Conservation (phyloP, 345 rosid species). For the Populus pruinosa region DNA sequence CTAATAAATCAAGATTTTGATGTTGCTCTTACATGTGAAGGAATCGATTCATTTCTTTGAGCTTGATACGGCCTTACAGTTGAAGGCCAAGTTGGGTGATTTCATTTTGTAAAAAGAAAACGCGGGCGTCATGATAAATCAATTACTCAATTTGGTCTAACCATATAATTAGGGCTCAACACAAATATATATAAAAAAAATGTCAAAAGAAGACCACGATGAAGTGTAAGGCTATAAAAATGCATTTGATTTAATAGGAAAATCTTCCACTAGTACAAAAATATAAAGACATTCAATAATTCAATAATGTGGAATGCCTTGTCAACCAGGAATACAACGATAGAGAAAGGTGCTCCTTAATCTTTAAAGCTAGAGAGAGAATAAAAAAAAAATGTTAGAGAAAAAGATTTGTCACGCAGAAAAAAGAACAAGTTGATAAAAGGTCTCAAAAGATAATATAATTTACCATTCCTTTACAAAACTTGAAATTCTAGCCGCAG, state of each 20-base stretch:
- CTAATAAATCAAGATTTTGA: not conserved
- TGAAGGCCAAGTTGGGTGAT: not conserved
- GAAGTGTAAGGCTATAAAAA: not conserved
- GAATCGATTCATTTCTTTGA: not conserved
- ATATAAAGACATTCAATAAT: not conserved
- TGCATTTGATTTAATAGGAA: not conserved
- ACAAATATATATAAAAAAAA: not conserved
- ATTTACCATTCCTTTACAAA: constrained; percentile 8
- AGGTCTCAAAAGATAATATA: constrained; percentile 7
- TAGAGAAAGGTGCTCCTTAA: not conserved
- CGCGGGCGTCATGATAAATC: not conserved
- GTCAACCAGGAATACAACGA: not conserved
- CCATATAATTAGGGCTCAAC: not conserved
- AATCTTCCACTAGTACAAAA: not conserved
- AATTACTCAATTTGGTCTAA: not conserved
- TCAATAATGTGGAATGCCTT: not conserved
- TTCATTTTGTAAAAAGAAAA: not conserved
- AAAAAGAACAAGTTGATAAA: not conserved
- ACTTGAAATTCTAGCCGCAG: constrained; percentile 1
- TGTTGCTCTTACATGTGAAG: not conserved
- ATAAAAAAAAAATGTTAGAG: not conserved
- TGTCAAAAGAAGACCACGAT: not conserved
- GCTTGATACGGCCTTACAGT: not conserved
- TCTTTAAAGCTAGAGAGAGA: not conserved
- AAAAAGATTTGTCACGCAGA: constrained; percentile 5